Evolutionary conservation across 2,329 filamentous ascomycete genomes (phyloP).

Genomic region (Aspergillus phoenicis): DNA sequence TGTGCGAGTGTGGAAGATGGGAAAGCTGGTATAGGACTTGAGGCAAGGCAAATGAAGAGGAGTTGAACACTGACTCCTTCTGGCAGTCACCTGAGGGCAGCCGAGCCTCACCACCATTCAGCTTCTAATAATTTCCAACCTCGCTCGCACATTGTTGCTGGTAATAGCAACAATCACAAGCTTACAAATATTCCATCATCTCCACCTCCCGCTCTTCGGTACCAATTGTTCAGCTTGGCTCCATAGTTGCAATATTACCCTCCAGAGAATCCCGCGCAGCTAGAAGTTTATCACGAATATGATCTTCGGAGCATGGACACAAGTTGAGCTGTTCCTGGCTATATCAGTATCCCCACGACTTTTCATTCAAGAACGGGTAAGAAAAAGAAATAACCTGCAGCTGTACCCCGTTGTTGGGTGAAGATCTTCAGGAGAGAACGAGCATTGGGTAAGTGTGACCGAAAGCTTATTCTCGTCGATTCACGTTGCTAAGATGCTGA

Average conservation of each 20-base stretch:
- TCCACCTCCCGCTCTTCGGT: neutral
- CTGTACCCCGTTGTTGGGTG: neutral
- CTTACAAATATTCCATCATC: neutral
- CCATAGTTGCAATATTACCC: neutral
- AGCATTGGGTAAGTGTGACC: neutral
- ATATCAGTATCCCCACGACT: neutral
- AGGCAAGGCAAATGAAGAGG: neutral
- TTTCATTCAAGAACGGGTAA: neutral
- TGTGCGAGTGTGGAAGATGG: neutral
- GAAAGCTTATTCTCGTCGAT: neutral
- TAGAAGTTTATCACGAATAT: neutral
- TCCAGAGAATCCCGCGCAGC: neutral
- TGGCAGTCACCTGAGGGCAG: neutral
- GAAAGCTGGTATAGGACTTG: neutral
- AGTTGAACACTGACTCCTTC: no score
- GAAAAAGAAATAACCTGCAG: neutral
- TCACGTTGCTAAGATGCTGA: neutral
- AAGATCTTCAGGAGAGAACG: conserved; percentile 1
- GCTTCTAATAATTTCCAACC: no score
- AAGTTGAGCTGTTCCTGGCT: neutral
- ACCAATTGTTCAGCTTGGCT: neutral
- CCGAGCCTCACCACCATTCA: neutral
- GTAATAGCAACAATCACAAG: no score
- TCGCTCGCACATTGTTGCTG: no score
- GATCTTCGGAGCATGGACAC: neutral